These are phyloP conservation scores for Sinapis alba DNA, from an alignment of 441 rosid species.

Conservation along the genomic window DNA sequence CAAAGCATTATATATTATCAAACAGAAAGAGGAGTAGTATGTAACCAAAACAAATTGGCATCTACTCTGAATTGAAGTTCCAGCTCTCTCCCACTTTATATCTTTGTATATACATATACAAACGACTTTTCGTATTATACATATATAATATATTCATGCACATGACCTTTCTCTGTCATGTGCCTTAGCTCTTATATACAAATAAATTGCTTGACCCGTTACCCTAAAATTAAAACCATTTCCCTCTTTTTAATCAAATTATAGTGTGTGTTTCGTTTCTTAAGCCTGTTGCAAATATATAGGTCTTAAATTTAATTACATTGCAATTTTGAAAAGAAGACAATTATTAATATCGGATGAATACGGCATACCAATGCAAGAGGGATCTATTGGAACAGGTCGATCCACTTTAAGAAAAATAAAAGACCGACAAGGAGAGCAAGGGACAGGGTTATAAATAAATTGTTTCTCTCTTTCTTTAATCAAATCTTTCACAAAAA, in stretches of 20 bases:
- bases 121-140: not conserved
- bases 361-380: not conserved
- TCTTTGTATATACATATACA: not conserved
- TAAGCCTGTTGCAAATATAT: not conserved
- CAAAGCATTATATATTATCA: not conserved
- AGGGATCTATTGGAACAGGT: constrained; percentile 4
- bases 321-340: not conserved
- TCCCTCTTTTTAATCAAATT: not conserved
- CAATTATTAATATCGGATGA: not conserved
- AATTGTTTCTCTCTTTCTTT: constrained; percentile 11
- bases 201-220: constrained; percentile 8
- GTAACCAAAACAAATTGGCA: constrained; percentile 5
- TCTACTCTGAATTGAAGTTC: not conserved
- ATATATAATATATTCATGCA: not conserved
- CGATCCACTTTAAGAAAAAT: not conserved
- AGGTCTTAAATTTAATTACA: not conserved
- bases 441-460: not conserved
- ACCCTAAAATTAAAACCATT: not conserved
- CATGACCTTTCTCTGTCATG: constrained; percentile 31
- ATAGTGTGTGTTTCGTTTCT: not conserved
- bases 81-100: not conserved
- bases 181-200: constrained; percentile 15
- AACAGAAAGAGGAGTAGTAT: not conserved
- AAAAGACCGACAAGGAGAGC: constrained; percentile 20
- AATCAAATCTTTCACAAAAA: constrained; percentile 22